Conservation (phyloP, 345 rosid species). For the Citrus sp. region DNA sequence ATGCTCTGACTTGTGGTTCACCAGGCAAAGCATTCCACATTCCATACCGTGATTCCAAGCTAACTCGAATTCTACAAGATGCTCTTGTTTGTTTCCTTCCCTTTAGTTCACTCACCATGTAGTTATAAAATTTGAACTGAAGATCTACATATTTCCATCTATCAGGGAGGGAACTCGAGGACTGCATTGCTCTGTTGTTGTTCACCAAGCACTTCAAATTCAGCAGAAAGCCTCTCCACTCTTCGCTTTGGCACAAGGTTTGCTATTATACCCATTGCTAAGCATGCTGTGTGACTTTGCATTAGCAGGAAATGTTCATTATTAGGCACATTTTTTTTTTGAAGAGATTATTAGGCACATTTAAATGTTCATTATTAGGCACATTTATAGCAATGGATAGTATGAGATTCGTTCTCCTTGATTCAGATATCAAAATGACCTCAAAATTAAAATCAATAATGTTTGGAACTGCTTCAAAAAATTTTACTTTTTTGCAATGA, state of each 20-base stretch:
- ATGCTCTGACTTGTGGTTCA: slow-evolving; percentile 75
- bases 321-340: neutral
- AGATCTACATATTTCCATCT: slow-evolving; percentile 11
- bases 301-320: too few species aligned
- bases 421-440: neutral
- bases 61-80: slow-evolving; percentile 84
- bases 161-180: slow-evolving; percentile 80
- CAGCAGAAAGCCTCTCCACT: slow-evolving; percentile 78
- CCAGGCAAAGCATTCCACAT: slow-evolving; percentile 60
- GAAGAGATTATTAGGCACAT: neutral
- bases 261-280: neutral
- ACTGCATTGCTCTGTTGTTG: slow-evolving; percentile 87
- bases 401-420: neutral
- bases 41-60: slow-evolving; percentile 92
- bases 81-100: slow-evolving; percentile 56
- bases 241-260: slow-evolving; percentile 92
- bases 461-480: neutral
- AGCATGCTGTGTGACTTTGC: neutral
- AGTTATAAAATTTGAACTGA: slow-evolving; percentile 1
- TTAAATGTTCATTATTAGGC: neutral
- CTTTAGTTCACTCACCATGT: slow-evolving; percentile 2
- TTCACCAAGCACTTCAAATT: slow-evolving; percentile 82
- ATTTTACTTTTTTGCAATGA: too few species aligned
- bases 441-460: neutral
- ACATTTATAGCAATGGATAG: neutral